These are phyloP conservation scores for Incumbomyces delicatus DNA, from an alignment of 2,329 filamentous ascomycete genomes.

Conservation along the genomic window DNA sequence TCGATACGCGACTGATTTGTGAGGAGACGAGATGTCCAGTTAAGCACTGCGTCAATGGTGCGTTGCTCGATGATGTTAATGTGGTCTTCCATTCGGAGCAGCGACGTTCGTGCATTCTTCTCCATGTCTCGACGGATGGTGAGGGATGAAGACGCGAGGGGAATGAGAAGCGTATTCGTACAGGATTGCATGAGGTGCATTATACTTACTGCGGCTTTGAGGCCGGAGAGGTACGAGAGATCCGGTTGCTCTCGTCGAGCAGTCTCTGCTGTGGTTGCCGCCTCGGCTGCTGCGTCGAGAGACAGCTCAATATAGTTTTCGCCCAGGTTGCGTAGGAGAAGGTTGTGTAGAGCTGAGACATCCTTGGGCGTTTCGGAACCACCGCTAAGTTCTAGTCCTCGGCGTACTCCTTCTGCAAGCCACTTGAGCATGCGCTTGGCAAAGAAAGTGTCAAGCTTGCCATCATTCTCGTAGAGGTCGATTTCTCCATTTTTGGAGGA, in stretches of 20 bases:
- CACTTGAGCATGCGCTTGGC: slow-evolving; percentile 98
- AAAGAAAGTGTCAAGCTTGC: slow-evolving; percentile 67
- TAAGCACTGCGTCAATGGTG: slow-evolving; percentile 61
- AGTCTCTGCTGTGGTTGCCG: slow-evolving; percentile 65
- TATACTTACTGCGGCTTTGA: slow-evolving; percentile 76
- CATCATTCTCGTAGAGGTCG: slow-evolving; percentile 84
- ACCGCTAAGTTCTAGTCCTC: slow-evolving; percentile 81
- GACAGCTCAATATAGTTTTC: slow-evolving; percentile 64
- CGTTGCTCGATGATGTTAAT: slow-evolving; percentile 61
- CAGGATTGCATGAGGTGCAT: slow-evolving; percentile 90
- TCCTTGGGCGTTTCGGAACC: slow-evolving; percentile 88
- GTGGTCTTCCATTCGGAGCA: slow-evolving; percentile 75
- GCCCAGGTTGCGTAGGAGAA: slow-evolving; percentile 79
- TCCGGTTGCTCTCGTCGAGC: slow-evolving; percentile 71
- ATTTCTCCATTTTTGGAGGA: slow-evolving; percentile 46
- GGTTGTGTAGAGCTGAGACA: slow-evolving; percentile 70
- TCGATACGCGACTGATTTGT: slow-evolving; percentile 76
- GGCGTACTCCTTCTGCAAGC: slow-evolving; percentile 87
- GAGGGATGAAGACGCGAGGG: slow-evolving; percentile 78
- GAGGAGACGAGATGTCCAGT: slow-evolving; percentile 65
- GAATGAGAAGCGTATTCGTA: slow-evolving; percentile 80
- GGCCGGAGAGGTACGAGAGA: slow-evolving; percentile 66
- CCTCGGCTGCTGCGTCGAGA: slow-evolving; percentile 61
- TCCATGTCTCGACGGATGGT: slow-evolving; percentile 86
- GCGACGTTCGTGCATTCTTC: slow-evolving; percentile 63